Evolutionary conservation across 441 rosid species (phyloP).

Genomic region (Euphorbia schlechtendalii): DNA sequence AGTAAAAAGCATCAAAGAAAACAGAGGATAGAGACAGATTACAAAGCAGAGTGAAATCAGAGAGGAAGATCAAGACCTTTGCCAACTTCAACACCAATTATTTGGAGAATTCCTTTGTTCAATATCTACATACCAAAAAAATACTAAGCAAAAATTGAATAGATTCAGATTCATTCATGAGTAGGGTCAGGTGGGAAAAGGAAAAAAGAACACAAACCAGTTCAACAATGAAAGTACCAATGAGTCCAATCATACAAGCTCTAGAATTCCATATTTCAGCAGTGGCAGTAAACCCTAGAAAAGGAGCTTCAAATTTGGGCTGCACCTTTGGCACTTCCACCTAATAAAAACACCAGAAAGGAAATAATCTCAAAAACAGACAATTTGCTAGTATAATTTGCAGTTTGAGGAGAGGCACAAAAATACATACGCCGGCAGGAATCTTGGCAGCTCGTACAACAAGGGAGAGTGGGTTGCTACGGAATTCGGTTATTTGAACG

Average conservation of each 20-base stretch:
- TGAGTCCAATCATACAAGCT: constrained; percentile 83
- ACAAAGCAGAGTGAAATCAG: constrained; percentile 22
- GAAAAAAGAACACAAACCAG: constrained; percentile 34
- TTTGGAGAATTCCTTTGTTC: constrained; percentile 59
- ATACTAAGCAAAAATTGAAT: neutral
- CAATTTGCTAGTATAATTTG: neutral
- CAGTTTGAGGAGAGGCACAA: neutral
- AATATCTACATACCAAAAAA: constrained; percentile 40
- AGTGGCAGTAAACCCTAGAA: constrained; percentile 65
- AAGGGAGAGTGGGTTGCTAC: constrained; percentile 30
- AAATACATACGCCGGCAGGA: constrained; percentile 51
- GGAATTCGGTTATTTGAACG: constrained; percentile 10
- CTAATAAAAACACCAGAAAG: constrained; percentile 20
- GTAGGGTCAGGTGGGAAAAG: neutral
- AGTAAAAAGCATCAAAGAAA: too few species aligned
- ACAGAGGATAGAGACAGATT: too few species aligned
- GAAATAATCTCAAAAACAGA: neutral
- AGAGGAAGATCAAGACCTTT: constrained; percentile 85
- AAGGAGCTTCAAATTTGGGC: constrained; percentile 55
- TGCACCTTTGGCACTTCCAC: constrained; percentile 62
- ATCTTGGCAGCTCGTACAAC: constrained; percentile 53
- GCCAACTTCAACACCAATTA: constrained; percentile 68
- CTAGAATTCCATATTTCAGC: constrained; percentile 89
- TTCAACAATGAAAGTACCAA: constrained; percentile 61
- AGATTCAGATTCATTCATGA: neutral